phyloP scores from a whole-genome alignment of 2,329 filamentous ascomycete species.

The Didymella sp. region DNA sequence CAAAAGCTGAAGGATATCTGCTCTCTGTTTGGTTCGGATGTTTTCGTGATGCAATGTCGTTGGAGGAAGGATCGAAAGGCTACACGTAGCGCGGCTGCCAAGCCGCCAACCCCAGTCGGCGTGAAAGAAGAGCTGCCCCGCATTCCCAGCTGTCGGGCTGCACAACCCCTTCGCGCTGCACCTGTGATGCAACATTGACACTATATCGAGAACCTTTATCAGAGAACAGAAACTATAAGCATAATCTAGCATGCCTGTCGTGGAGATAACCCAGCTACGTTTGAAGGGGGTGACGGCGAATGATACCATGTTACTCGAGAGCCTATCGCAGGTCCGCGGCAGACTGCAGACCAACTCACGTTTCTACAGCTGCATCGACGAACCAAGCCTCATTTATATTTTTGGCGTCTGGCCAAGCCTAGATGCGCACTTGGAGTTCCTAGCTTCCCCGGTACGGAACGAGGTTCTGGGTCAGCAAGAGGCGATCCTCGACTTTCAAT shows the following conservation, averaged over 20 bases:
- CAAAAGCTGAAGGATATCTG: not conserved
- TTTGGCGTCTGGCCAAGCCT: constrained; percentile 42
- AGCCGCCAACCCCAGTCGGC: constrained; percentile 22
- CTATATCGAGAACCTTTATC: constrained; percentile 1
- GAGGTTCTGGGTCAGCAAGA: constrained; percentile 42
- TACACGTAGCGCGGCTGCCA: constrained; percentile 19
- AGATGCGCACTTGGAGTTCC: constrained; percentile 37
- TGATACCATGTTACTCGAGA: constrained; percentile 35
- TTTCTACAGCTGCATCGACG: constrained; percentile 42
- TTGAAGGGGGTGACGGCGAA: constrained; percentile 29
- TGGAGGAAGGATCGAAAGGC: constrained; percentile 13
- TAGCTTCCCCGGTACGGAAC: constrained; percentile 35
- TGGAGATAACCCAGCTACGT: constrained; percentile 40
- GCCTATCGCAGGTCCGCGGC: constrained; percentile 38
- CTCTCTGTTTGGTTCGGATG: not conserved
- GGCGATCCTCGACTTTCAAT: constrained; percentile 38
- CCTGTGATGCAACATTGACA: constrained; percentile 21
- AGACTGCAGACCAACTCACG: constrained; percentile 37
- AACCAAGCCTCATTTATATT: constrained; percentile 40
- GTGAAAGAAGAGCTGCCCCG: constrained; percentile 19
- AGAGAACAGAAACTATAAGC: not conserved
- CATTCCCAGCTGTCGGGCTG: constrained; percentile 26
- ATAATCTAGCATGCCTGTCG: constrained; percentile 32
- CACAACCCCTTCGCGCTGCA: constrained; percentile 22
- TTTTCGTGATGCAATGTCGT: constrained; percentile 20